phyloP scores from a whole-genome alignment of 768 basidiomycete genomes.

The Gloeostereum incarnatum region DNA sequence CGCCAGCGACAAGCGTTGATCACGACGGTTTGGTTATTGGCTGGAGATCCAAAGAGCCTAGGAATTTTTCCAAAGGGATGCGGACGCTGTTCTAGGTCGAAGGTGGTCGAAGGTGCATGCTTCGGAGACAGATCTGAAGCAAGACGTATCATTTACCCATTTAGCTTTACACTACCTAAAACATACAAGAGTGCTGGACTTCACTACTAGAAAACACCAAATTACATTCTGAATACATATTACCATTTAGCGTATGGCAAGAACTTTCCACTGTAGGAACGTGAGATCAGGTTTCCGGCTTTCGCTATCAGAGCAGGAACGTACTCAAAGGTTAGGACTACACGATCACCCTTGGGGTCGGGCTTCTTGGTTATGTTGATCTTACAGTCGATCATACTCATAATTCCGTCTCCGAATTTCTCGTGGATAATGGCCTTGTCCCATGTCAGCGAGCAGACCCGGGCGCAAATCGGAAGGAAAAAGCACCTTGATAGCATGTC shows the following conservation, averaged over 20 bases:
- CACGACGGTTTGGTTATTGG: no score
- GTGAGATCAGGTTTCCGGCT: neutral
- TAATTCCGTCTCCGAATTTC: constrained; percentile 85
- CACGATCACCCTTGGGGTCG: constrained; percentile 74
- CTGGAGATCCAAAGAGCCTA: no score
- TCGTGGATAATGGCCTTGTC: constrained; percentile 65
- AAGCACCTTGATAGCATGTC: constrained; percentile 66
- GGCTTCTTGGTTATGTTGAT: constrained; percentile 58
- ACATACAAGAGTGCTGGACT: no score
- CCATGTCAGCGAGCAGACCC: neutral
- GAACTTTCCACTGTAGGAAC: constrained; percentile 56
- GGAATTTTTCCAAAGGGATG: no score
- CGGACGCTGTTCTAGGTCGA: no score
- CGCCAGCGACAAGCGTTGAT: no score
- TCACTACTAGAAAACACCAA: no score
- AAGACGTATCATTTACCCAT: no score
- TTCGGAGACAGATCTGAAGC: no score
- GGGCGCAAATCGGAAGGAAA: neutral
- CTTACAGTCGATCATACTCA: constrained; percentile 85
- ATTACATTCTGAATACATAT: no score
- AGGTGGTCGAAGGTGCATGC: no score
- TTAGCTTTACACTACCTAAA: no score
- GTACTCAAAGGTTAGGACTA: constrained; percentile 73
- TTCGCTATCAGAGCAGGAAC: constrained; percentile 16
- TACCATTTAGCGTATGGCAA: constrained; percentile 68